Evolutionary conservation across 1,284 basidiomycete genomes (phyloP).

Genomic region (Bjerkandera adusta): DNA sequence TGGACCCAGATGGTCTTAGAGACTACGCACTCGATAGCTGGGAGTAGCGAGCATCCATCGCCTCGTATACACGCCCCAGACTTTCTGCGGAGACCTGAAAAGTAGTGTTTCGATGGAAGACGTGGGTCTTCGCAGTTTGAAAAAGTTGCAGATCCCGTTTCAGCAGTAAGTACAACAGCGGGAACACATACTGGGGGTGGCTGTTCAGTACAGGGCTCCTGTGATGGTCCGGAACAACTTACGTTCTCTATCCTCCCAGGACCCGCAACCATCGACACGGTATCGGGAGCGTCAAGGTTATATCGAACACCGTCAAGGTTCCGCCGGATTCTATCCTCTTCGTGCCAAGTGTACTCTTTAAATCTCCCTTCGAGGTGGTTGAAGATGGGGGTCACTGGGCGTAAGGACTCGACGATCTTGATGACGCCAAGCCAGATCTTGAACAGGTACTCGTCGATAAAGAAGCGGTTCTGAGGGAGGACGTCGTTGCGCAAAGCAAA

Average conservation of each 20-base stretch:
- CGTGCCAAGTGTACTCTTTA: slow-evolving; percentile 16
- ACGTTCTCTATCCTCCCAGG: slow-evolving; percentile 24
- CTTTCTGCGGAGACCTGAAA: slow-evolving; percentile 12
- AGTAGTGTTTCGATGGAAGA: slow-evolving; percentile 20
- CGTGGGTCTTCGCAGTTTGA: slow-evolving; percentile 15
- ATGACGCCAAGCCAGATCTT: slow-evolving; percentile 9
- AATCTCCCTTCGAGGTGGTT: slow-evolving; percentile 4
- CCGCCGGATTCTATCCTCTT: slow-evolving; percentile 19
- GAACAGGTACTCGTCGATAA: slow-evolving; percentile 21
- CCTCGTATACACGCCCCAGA: slow-evolving; percentile 3
- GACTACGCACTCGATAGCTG: slow-evolving; percentile 1
- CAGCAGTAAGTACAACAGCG: slow-evolving; percentile 25
- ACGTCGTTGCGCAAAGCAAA: slow-evolving; percentile 15
- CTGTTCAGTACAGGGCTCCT: background rate
- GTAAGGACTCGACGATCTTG: slow-evolving; percentile 11
- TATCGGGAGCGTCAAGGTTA: slow-evolving; percentile 25
- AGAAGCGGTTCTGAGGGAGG: slow-evolving; percentile 19
- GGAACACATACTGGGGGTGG: slow-evolving; percentile 20
- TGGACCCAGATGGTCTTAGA: background rate
- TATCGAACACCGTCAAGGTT: slow-evolving; percentile 26
- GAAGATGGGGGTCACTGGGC: background rate
- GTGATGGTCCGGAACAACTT: no score
- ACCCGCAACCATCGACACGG: slow-evolving; percentile 23
- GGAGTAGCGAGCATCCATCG: slow-evolving; percentile 6
- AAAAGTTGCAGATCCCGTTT: slow-evolving; percentile 24